phyloP scores from a whole-genome alignment of 164 flowering plant genomes.

The Dillenia suffruticosa region DNA sequence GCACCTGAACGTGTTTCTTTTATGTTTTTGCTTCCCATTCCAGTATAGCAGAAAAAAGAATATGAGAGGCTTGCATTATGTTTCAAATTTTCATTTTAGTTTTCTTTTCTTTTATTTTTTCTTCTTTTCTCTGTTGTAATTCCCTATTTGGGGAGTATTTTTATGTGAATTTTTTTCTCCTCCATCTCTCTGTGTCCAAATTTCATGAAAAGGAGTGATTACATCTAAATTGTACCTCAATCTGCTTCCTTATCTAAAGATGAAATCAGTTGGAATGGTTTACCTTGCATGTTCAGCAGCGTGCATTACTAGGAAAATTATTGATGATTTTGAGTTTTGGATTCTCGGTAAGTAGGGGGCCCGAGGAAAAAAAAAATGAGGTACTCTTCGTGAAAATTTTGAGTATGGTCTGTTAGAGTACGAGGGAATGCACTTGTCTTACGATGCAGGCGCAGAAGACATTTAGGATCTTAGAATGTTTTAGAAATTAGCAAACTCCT shows the following conservation, averaged over 20 bases:
- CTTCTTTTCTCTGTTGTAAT: conserved; percentile 12
- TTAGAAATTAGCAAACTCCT: no score
- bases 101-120: conserved; percentile 6
- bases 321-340: no score
- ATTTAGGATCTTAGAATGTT: no score
- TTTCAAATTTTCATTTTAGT: conserved; percentile 12
- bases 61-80: conserved; percentile 27
- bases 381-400: no score
- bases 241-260: conserved; percentile 1
- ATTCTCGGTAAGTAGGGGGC: no score
- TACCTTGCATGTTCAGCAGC: no score
- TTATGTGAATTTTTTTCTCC: conserved; percentile 28
- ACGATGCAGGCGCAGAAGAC: no score
- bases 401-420: no score
- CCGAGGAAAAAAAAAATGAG: no score
- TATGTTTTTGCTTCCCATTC: conserved; percentile 16
- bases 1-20: conserved; percentile 22
- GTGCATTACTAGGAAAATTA: no score
- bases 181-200: conserved; percentile 7
- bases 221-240: conserved; percentile 18
- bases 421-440: no score
- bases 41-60: conserved; percentile 16
- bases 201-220: conserved; percentile 23
- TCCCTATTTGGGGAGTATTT: conserved; percentile 12
- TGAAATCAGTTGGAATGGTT: no score